Base-by-base conservation (phyloP, 192 early-diverging fungal genomes). In the Rhizophagus sp. region DNA sequence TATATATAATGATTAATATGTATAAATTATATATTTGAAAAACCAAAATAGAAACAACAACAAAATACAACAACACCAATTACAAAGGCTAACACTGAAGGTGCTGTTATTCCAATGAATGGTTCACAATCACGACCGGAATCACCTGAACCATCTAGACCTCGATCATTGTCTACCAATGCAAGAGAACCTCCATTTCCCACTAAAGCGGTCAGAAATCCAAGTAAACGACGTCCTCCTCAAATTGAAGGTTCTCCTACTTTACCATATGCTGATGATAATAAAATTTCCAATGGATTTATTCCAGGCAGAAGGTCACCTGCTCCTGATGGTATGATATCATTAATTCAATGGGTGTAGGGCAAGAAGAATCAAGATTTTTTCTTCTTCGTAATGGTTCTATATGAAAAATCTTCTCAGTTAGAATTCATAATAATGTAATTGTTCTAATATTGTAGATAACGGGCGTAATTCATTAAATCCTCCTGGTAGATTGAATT, bases 181-280 rank as follows among this genome's bases (percentile, higher is more conserved):
- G 75, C 81, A 44, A 33, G 50, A 36, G 22, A 12, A 68, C 17
- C 81, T n/a, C 68, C 81, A 12, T 76, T 76, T 30, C 70, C 79
- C 39, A 30, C 36, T 65, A 19, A 11, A 24, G 24, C 30, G 19
- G 24, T 27, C 24, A 24, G 66, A 27, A 62, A 24, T 39, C 49
- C 47, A 9, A 69, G 65, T 36, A 66, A 47, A 49, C 25, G 36
- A 52, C 44, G 22, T n/a, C 73, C 73, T 10, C 25, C 25, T 25
- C 25, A 33, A 10, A 75, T 33, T 8, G 52, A 57, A 52, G 25
- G 12, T 33, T 15, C n/a, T 13, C 15, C 30, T 25, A 44, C 15
- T 25, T 13, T 34, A n/a, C 33, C 13, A 71, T 25, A 73, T 25
- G 9, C 6, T 44, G 7, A 25, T 3, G 25, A 25, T 0, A 27